Evolutionary conservation across 495 filamentous ascomycete species (phyloP).

Genomic region (Lepraria neglecta): DNA sequence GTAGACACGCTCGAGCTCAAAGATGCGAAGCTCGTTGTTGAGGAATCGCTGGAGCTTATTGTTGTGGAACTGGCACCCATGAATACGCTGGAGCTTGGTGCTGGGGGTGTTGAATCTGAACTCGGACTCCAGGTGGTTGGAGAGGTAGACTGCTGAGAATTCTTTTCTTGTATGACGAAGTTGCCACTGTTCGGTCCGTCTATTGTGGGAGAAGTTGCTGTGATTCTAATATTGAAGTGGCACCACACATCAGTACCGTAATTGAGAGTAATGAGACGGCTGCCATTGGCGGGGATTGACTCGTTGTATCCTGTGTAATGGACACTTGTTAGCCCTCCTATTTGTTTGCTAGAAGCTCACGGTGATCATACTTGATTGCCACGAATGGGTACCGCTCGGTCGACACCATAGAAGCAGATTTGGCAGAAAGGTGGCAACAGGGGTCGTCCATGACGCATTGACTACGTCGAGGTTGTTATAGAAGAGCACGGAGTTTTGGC

Average conservation of each 20-base stretch:
- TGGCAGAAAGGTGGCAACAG: not conserved
- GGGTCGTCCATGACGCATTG: conserved; percentile 6
- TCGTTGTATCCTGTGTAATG: not conserved
- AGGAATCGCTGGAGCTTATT: not conserved
- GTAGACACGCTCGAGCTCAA: too few species aligned
- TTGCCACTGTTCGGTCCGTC: not conserved
- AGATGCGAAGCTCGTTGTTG: not conserved
- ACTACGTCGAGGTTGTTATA: conserved; percentile 1
- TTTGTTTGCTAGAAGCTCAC: not conserved
- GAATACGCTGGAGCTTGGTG: not conserved
- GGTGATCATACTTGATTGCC: not conserved
- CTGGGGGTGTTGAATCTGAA: not conserved
- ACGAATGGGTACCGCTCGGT: not conserved
- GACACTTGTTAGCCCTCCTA: not conserved
- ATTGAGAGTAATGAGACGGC: not conserved
- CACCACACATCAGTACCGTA: not conserved
- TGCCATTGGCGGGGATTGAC: not conserved
- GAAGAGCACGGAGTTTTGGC: not conserved
- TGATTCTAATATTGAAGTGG: not conserved
- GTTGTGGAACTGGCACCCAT: not conserved
- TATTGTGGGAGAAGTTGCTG: too few species aligned
- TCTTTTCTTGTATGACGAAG: not conserved
- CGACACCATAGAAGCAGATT: not conserved
- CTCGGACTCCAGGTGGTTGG: not conserved
- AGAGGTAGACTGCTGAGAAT: not conserved